A percentile compares a stretch with the other conserved stretches of the same genome.
These are phyloP conservation scores for Sordaria brevicollis DNA, from an alignment of 495 filamentous ascomycete genomes.

Conservation along the genomic window DNA sequence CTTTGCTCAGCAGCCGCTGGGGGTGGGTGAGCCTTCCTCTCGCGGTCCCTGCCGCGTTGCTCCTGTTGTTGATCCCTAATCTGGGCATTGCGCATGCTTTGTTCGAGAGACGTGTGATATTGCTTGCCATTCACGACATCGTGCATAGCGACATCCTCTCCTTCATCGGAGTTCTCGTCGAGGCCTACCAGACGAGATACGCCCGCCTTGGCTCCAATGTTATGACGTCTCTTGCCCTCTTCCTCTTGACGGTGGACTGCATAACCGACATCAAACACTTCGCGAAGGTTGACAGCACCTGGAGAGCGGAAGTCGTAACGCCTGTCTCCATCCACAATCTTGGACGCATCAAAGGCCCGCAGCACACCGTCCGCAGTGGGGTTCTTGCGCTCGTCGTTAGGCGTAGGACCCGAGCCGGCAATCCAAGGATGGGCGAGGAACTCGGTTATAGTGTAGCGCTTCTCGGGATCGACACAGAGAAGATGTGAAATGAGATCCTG, in stretches of 20 bases:
- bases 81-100: slow-evolving; percentile 73
- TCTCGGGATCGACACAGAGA: slow-evolving; percentile 83
- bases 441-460: slow-evolving; percentile 78
- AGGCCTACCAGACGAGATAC: slow-evolving; percentile 50
- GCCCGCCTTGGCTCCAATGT: slow-evolving; percentile 49
- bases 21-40: slow-evolving; percentile 25
- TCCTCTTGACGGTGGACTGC: slow-evolving; percentile 95
- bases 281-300: slow-evolving; percentile 86
- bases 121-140: slow-evolving; percentile 49
- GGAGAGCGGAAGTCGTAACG: slow-evolving; percentile 93
- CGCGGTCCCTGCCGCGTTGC: slow-evolving; percentile 35
- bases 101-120: slow-evolving; percentile 50
- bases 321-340: slow-evolving; percentile 48
- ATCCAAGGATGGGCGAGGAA: slow-evolving; percentile 94
- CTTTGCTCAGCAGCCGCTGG: slow-evolving; percentile 38
- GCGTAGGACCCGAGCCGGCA: slow-evolving; percentile 43
- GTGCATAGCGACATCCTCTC: slow-evolving; percentile 41
- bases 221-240: slow-evolving; percentile 83
- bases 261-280: slow-evolving; percentile 95
- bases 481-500: slow-evolving; percentile 92
- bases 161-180: slow-evolving; percentile 59
- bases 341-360: slow-evolving; percentile 44
- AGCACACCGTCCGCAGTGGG: slow-evolving; percentile 29
- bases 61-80: slow-evolving; percentile 46
- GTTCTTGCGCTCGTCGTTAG: slow-evolving; percentile 54